These are phyloP conservation scores for Tylopilus sp. DNA, from an alignment of 768 basidiomycete species.

Conservation along the genomic window DNA sequence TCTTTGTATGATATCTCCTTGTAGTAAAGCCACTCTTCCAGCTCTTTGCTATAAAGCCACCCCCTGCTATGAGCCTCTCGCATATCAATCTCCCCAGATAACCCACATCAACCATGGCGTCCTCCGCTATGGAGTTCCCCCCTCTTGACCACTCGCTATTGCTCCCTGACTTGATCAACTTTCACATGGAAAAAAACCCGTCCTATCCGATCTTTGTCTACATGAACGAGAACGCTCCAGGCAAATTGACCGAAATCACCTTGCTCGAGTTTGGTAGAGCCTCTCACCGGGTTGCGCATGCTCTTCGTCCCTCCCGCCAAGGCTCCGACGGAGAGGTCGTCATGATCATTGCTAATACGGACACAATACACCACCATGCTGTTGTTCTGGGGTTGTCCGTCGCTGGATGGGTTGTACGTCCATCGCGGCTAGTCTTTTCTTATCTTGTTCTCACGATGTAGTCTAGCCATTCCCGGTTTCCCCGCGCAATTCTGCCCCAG, in stretches of 20 bases:
- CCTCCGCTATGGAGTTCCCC: slow-evolving; percentile 7
- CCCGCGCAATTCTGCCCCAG: slow-evolving; percentile 42
- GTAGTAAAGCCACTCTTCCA: background rate
- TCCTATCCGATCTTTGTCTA: slow-evolving; percentile 21
- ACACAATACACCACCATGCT: slow-evolving; percentile 35
- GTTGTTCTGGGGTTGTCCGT: slow-evolving; percentile 34
- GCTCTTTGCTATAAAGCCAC: slow-evolving; percentile 20
- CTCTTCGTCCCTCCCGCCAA: slow-evolving; percentile 33
- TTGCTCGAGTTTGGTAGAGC: slow-evolving; percentile 29
- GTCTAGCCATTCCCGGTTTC: slow-evolving; percentile 36
- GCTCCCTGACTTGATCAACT: slow-evolving; percentile 25
- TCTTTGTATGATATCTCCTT: background rate
- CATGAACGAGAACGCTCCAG: slow-evolving; percentile 7
- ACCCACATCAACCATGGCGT: slow-evolving; percentile 2
- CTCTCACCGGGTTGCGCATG: slow-evolving; percentile 36
- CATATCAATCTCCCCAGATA: background rate
- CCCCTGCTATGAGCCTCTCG: background rate
- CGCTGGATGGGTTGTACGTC: slow-evolving; percentile 35
- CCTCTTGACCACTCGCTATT: slow-evolving; percentile 23
- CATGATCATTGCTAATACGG: slow-evolving; percentile 25
- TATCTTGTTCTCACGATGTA: slow-evolving; percentile 18
- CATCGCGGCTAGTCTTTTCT: slow-evolving; percentile 23
- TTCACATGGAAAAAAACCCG: slow-evolving; percentile 25
- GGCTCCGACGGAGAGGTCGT: slow-evolving; percentile 20
- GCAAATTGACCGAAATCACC: slow-evolving; percentile 18